These are phyloP conservation scores for Neurospora discreta DNA, from an alignment of 495 filamentous ascomycete genomes.

Conservation along the genomic window DNA sequence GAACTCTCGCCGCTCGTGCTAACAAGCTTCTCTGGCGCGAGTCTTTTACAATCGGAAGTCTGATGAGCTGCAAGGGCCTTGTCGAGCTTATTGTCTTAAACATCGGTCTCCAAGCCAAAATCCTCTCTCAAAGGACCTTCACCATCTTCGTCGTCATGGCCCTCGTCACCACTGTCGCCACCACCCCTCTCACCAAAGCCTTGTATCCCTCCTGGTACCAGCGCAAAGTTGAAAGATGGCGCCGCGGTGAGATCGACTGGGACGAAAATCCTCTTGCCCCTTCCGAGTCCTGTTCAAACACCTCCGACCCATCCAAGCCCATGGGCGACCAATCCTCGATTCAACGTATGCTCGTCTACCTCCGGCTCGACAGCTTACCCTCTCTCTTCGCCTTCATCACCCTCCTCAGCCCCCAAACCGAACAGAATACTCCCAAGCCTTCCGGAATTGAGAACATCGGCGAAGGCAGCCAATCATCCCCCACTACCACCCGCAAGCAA, in stretches of 20 bases:
- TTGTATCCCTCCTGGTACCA: conserved; percentile 89
- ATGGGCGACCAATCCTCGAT: conserved; percentile 35
- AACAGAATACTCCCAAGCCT: conserved; percentile 5
- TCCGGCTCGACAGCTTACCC: conserved; percentile 84
- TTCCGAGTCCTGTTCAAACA: conserved; percentile 29
- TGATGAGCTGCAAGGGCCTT: conserved; percentile 98
- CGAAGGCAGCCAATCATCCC: conserved; percentile 4
- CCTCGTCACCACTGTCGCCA: conserved; percentile 81
- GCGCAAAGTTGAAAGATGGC: conserved; percentile 82
- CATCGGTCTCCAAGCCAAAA: conserved; percentile 85
- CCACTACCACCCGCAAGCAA: conserved; percentile 14
- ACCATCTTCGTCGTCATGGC: conserved; percentile 99
- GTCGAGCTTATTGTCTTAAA: conserved; percentile 95
- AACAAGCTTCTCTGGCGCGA: conserved; percentile 87
- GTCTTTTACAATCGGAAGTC: conserved; percentile 76
- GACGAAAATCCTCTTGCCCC: conserved; percentile 50
- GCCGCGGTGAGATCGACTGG: conserved; percentile 89
- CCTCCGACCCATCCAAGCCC: conserved; percentile 26
- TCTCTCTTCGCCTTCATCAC: conserved; percentile 76
- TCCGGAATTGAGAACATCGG: background rate
- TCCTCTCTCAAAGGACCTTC: conserved; percentile 77
- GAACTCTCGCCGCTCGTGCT: conserved; percentile 63
- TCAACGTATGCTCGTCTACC: conserved; percentile 41
- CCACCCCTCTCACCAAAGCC: conserved; percentile 66
- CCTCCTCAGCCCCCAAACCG: conserved; percentile 50